Base-by-base conservation (phyloP, 805 yeast species). In the Lipomyces sp. region DNA sequence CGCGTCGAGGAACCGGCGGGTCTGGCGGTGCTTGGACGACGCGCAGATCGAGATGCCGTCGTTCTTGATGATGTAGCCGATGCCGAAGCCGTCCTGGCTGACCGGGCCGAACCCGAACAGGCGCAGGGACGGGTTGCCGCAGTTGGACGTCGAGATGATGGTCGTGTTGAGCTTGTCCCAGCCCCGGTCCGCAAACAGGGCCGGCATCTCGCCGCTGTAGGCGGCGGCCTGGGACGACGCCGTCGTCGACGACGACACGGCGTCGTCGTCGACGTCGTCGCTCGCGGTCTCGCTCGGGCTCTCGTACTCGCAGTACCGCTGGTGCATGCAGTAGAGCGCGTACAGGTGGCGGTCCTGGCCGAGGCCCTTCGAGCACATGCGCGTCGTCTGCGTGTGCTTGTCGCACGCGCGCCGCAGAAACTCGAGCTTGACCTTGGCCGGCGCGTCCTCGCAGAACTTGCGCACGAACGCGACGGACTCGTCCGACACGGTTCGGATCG, bases 261-360 rank as follows among this genome's bases (percentile, higher is more conserved):
- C 22, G 47, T 31, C 43, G 2, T 38, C 32, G 24, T 14, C 16
- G 59, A 39, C 21, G 58, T 51, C 36, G 61, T 49, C 39, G 40
- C 45, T 35, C 43, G 45, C 39, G 16, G 43, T n/a, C 33, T 24
- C 26, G 16, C 18, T n/a, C 11, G 43, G 29, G 19, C 50, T 54
- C 8, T 51, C 57, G 33, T 65, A 68, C 37, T 63, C 68, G 6
- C 59, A 59, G 24, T 55, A 53, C 16, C 69, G 52, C 63, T 85
- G 84, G 95, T 96, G 89, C 58, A 86, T 83, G 62, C 93, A 86
- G 64, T 84, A 86, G 39, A 89, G 71, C 0, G 95, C 96, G 68
- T 83, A 89, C 49, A 89, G 71, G 66, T 89, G 96, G 62, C 97
- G 80, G 66, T 89, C 97, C 61, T 86, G 95, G n/a, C 96, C 96